Evolutionary conservation across 2,329 filamentous ascomycete species (phyloP).

Genomic region (Penicillium corylophilum): DNA sequence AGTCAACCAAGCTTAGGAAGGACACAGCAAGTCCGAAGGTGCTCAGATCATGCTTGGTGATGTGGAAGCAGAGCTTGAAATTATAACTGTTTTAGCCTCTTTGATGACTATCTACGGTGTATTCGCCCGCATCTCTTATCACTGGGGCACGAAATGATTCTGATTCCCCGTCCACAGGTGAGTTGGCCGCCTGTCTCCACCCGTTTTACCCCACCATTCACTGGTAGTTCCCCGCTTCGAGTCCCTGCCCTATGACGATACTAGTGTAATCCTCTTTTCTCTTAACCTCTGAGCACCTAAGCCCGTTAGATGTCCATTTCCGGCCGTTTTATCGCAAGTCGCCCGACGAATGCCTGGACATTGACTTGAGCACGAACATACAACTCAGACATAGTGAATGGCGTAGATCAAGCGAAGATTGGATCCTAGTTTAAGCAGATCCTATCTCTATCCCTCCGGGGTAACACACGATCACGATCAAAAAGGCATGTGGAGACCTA

Average conservation of each 20-base stretch:
- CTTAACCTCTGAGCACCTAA: neutral
- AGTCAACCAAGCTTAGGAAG: neutral
- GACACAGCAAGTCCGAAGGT: neutral
- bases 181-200: neutral
- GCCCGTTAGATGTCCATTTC: neutral
- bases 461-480: neutral
- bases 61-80: neutral
- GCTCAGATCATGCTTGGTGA: neutral
- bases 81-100: neutral
- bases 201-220: neutral
- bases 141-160: no score
- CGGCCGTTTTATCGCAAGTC: neutral
- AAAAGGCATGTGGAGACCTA: neutral
- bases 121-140: neutral
- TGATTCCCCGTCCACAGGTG: neutral
- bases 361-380: neutral
- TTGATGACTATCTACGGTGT: neutral
- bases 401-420: neutral
- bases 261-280: neutral
- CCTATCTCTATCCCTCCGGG: neutral
- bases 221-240: neutral
- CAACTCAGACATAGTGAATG: neutral
- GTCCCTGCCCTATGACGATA: neutral
- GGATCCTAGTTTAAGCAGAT: neutral
- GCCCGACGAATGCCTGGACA: neutral